Evolutionary conservation across 257 asterid species (phyloP).

Genomic region (Fraxinus anomala): DNA sequence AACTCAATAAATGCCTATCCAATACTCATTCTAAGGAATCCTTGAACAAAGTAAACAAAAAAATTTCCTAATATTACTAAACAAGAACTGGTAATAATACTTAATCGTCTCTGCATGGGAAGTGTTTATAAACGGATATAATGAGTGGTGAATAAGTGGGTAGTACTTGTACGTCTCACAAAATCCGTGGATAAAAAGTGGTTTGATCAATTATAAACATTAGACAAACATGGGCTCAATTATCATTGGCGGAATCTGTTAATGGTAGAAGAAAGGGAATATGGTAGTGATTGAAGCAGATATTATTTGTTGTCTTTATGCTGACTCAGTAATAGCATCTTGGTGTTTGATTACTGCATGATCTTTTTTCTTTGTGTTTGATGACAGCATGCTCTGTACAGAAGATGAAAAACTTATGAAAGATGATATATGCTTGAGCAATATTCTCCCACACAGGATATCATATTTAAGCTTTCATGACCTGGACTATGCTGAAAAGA

Average conservation of each 20-base stretch:
- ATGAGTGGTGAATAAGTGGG: too few species aligned
- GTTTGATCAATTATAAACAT: too few species aligned
- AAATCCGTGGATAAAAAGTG: too few species aligned
- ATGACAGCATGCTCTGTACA: conserved; percentile 28
- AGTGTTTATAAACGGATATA: too few species aligned
- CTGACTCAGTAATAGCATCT: background rate
- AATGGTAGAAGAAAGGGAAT: background rate
- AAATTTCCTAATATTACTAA: background rate
- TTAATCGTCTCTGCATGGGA: background rate
- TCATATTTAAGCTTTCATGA: conserved; percentile 20
- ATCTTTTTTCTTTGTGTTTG: conserved; percentile 18
- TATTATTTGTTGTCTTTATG: background rate
- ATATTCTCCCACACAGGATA: conserved; percentile 17
- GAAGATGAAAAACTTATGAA: conserved; percentile 20
- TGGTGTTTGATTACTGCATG: background rate
- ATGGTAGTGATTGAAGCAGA: background rate
- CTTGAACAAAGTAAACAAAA: background rate
- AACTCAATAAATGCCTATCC: background rate
- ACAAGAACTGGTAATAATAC: background rate
- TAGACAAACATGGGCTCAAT: too few species aligned
- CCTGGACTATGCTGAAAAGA: conserved; percentile 35
- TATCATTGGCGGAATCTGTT: background rate
- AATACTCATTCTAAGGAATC: background rate
- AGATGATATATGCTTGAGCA: conserved; percentile 19
- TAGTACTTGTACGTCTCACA: too few species aligned